phyloP scores from a whole-genome alignment of 306 rosid genomes.

The Vachellia collinsii region DNA sequence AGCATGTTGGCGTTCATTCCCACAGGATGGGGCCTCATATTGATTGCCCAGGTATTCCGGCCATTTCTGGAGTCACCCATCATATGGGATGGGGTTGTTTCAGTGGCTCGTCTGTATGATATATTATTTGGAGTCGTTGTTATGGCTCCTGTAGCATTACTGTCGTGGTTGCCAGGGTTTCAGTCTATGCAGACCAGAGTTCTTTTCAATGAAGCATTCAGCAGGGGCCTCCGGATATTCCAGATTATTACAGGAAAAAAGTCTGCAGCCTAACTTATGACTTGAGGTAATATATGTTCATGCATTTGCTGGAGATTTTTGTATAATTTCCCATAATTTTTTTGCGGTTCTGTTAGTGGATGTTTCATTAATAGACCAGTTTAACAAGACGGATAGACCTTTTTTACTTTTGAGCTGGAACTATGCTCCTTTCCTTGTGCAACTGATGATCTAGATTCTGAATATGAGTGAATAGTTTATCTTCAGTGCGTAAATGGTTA shows the following conservation, averaged over 20 bases:
- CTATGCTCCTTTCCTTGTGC: background rate
- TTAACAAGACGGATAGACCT: background rate
- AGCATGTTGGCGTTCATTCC: slow-evolving; percentile 7
- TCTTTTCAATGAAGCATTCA: slow-evolving; percentile 6
- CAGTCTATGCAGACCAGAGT: slow-evolving; percentile 9
- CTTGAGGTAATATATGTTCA: background rate
- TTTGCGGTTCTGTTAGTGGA: background rate
- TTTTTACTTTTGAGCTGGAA: background rate
- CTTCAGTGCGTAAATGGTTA: background rate
- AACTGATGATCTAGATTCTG: background rate
- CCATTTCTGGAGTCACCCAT: background rate
- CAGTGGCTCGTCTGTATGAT: background rate
- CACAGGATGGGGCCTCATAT: slow-evolving; percentile 1
- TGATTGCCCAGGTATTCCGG: slow-evolving; percentile 6
- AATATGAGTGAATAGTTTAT: background rate
- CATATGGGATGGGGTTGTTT: background rate
- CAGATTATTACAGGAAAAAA: slow-evolving; percentile 1
- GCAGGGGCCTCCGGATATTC: slow-evolving; percentile 11
- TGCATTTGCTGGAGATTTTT: background rate
- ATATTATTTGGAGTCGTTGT: slow-evolving; percentile 1
- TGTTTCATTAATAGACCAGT: background rate
- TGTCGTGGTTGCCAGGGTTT: slow-evolving; percentile 1
- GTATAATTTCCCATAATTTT: background rate
- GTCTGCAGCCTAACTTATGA: background rate
- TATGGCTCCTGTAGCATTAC: slow-evolving; percentile 4